phyloP scores from a whole-genome alignment of 345 rosid species.

The Gossypium anomalum region DNA sequence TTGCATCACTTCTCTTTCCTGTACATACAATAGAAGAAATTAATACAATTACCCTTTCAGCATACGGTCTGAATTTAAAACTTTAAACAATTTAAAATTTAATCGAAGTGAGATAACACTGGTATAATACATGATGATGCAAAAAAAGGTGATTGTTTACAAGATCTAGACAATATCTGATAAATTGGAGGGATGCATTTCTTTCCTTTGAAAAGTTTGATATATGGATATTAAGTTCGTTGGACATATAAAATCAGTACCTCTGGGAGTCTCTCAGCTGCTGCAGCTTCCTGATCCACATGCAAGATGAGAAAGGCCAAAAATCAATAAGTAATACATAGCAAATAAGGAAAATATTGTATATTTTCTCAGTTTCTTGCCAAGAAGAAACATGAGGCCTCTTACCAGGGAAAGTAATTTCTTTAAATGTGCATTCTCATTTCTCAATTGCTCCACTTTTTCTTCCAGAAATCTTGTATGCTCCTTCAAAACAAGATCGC shows the following conservation, averaged over 20 bases:
- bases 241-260: neutral
- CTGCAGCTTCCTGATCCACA: neutral
- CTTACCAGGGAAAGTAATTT: slow-evolving; percentile 7
- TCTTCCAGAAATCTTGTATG: neutral
- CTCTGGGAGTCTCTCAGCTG: neutral
- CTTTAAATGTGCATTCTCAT: neutral
- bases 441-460: neutral
- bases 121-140: too few relatives aligned
- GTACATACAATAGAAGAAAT: neutral
- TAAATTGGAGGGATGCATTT: neutral
- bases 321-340: neutral
- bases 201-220: neutral
- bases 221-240: neutral
- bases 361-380: neutral
- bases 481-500: neutral
- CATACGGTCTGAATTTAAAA: too few relatives aligned
- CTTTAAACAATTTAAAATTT: too few relatives aligned
- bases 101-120: too few relatives aligned
- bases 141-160: neutral
- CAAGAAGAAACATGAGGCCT: neutral
- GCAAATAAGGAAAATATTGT: neutral
- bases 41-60: neutral
- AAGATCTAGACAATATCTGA: neutral
- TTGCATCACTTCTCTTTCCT: neutral
- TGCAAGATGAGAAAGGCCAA: neutral